Conservation (phyloP, 768 basidiomycete genomes). For the Kwoniella heveanensis region DNA sequence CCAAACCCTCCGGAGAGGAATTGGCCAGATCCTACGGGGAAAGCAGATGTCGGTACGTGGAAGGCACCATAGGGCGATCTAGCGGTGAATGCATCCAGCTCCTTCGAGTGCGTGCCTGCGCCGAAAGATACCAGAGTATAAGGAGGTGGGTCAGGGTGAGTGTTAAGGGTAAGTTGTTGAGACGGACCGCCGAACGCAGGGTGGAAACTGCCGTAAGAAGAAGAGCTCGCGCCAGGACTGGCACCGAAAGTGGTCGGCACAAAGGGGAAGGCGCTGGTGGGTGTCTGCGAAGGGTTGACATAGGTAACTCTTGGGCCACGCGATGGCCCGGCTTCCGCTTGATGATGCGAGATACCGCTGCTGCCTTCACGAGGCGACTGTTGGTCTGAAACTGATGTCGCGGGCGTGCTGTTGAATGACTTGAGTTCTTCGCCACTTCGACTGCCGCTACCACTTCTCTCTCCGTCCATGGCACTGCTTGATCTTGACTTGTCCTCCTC, state of each 20-base stretch:
- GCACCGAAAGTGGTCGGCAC: conserved; percentile 32
- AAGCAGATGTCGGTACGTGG: conserved; percentile 55
- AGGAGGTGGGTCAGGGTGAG: conserved; percentile 63
- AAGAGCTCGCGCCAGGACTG: conserved; percentile 17
- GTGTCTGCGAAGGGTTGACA: conserved; percentile 48
- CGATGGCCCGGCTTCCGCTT: conserved; percentile 20
- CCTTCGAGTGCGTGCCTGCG: conserved; percentile 80
- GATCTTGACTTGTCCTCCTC: conserved; percentile 8
- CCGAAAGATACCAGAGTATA: conserved; percentile 75
- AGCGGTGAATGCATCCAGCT: conserved; percentile 76
- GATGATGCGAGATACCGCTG: neutral
- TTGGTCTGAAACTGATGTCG: conserved; percentile 11
- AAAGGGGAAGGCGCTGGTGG: conserved; percentile 30
- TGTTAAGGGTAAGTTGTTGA: conserved; percentile 30
- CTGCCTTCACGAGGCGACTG: conserved; percentile 11
- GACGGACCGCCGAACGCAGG: conserved; percentile 17
- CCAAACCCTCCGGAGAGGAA: conserved; percentile 75
- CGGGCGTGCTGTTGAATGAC: conserved; percentile 10
- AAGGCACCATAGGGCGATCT: conserved; percentile 55
- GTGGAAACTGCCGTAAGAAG: conserved; percentile 11
- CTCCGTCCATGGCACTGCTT: conserved; percentile 8
- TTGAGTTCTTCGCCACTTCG: conserved; percentile 20
- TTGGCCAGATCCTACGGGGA: conserved; percentile 57
- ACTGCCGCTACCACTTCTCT: conserved; percentile 24
- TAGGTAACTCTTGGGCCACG: conserved; percentile 41